phyloP scores from a whole-genome alignment of 257 asterid species.

The Nicotiana tabacum region DNA sequence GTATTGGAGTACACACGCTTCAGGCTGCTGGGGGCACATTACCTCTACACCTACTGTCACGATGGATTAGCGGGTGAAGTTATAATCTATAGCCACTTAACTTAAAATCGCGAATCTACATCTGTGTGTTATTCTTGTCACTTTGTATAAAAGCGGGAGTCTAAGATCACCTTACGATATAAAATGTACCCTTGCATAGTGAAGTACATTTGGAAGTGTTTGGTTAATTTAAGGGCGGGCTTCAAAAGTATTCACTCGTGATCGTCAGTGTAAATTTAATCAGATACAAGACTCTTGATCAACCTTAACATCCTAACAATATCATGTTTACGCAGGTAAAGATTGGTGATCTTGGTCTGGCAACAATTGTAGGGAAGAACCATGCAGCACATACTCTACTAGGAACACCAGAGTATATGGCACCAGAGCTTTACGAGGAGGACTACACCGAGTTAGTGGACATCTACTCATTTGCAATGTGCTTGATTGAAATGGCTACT shows the following conservation, averaged over 20 bases:
- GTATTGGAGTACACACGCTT: no score
- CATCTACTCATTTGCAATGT: conserved; percentile 27
- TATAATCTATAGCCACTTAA: not conserved
- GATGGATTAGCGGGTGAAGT: not conserved
- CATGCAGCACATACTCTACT: conserved; percentile 24
- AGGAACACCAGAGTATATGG: conserved; percentile 29
- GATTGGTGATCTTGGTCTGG: conserved; percentile 29
- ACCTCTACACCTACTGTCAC: no score
- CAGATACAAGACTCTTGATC: not conserved
- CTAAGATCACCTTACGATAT: not conserved
- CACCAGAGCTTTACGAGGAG: conserved; percentile 33
- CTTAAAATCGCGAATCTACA: not conserved
- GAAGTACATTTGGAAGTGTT: not conserved
- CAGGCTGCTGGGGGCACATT: no score
- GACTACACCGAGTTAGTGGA: conserved; percentile 28
- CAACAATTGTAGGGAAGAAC: conserved; percentile 27
- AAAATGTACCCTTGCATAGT: not conserved
- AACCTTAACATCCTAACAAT: not conserved
- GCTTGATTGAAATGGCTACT: conserved; percentile 28
- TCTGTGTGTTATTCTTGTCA: not conserved
- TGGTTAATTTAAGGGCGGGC: not conserved
- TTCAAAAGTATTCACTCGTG: not conserved
- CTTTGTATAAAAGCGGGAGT: not conserved
- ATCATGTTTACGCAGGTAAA: conserved; percentile 20
- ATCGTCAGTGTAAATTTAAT: not conserved